Percentiles rank a stretch among this genome's conserved stretches.
Conservation (phyloP, 2,329 filamentous ascomycete genomes). For the Zarea fungicola region DNA sequence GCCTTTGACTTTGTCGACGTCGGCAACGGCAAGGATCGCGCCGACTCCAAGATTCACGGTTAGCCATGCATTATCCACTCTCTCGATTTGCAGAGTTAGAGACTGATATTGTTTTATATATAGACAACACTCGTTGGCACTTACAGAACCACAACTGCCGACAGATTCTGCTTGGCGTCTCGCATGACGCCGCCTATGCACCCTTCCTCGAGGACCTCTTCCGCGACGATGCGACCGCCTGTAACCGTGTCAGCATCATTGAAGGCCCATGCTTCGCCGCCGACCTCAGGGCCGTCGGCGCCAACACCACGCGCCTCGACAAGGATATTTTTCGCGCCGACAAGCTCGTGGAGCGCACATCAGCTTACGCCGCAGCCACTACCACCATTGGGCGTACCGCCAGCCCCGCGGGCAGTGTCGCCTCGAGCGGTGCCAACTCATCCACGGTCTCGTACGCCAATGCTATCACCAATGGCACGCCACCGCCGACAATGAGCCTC, state of each 20-base stretch:
- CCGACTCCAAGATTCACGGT: constrained; percentile 58
- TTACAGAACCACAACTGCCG: constrained; percentile 57
- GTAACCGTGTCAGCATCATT: constrained; percentile 45
- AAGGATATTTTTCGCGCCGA: constrained; percentile 48
- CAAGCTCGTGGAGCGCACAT: constrained; percentile 39
- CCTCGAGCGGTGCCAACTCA: constrained; percentile 28
- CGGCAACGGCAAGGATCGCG: constrained; percentile 52
- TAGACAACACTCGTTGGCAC: constrained; percentile 52
- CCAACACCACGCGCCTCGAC: constrained; percentile 42
- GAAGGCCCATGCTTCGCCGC: constrained; percentile 44
- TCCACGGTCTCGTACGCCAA: constrained; percentile 31
- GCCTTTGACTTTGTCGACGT: constrained; percentile 62
- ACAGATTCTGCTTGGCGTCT: constrained; percentile 56
- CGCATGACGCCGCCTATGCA: constrained; percentile 56
- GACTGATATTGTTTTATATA: too few species aligned
- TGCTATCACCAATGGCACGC: constrained; percentile 35
- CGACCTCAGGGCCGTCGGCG: constrained; percentile 42
- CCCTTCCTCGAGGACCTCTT: constrained; percentile 53
- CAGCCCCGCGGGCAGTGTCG: constrained; percentile 33
- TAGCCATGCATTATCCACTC: constrained; percentile 16
- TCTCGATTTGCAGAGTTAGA: too few species aligned
- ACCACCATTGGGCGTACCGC: constrained; percentile 14
- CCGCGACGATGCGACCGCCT: constrained; percentile 39
- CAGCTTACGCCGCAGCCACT: constrained; percentile 13
- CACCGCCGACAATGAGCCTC: constrained; percentile 37